These are phyloP conservation scores for Trypanosoma cruzi DNA, from an alignment of 208 protist genomes.

Conservation along the genomic window DNA sequence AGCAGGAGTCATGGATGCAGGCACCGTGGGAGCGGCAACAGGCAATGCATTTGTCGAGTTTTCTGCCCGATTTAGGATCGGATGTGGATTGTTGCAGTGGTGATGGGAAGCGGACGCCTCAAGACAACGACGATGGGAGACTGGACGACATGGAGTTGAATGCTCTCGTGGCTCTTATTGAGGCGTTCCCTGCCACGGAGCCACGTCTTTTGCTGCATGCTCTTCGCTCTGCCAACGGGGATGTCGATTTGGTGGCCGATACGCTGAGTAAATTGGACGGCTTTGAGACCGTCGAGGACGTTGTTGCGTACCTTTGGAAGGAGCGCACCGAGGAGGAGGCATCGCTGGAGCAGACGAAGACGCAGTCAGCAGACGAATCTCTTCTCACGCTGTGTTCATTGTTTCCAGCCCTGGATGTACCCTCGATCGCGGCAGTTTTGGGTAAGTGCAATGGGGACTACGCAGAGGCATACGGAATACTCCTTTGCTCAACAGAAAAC, in stretches of 20 bases:
- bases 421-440: constrained; percentile 58
- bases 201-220: constrained; percentile 52
- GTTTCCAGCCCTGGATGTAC: constrained; percentile 56
- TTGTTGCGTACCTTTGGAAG: constrained; percentile 43
- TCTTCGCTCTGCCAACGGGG: constrained; percentile 49
- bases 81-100: neutral
- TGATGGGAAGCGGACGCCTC: neutral
- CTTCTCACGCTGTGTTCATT: constrained; percentile 72
- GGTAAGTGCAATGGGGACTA: constrained; percentile 41
- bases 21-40: neutral
- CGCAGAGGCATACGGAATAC: constrained; percentile 53
- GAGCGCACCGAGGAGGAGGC: constrained; percentile 51
- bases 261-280: constrained; percentile 30
- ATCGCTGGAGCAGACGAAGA: constrained; percentile 27
- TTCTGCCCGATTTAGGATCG: constrained; percentile 5
- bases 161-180: constrained; percentile 45
- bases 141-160: constrained; percentile 38
- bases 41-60: constrained; percentile 14
- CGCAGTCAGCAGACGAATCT: constrained; percentile 33
- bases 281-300: constrained; percentile 15
- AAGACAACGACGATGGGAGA: neutral
- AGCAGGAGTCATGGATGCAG: too few relatives aligned
- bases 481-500: constrained; percentile 61
- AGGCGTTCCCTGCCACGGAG: constrained; percentile 54
- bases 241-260: constrained; percentile 39